Evolutionary conservation across 139 green algal genomes (phyloP).

Genomic region (Deuterostichococcus epilithicus): DNA sequence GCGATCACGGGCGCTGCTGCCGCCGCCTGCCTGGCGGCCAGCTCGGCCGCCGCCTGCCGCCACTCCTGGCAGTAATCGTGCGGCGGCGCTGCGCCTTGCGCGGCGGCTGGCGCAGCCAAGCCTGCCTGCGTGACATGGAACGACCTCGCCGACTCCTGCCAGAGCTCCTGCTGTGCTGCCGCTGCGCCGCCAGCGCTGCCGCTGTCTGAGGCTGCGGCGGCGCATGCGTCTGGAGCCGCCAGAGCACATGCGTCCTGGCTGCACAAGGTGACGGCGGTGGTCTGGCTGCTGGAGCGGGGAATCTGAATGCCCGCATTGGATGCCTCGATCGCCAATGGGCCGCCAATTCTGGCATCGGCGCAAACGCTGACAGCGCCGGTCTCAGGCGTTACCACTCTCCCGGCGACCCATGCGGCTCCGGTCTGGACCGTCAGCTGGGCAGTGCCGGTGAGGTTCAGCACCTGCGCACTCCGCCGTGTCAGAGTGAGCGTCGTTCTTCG

Average conservation of each 20-base stretch:
- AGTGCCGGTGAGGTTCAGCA: background rate
- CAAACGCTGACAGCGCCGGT: background rate
- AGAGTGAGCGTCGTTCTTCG: too few species aligned
- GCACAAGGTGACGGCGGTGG: background rate
- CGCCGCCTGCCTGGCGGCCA: background rate
- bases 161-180: background rate
- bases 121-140: background rate
- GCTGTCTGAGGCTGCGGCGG: too few species aligned
- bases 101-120: background rate
- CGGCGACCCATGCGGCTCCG: background rate
- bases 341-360: background rate
- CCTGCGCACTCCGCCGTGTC: background rate
- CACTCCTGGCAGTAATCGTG: background rate
- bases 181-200: too few species aligned
- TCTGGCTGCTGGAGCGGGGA: background rate
- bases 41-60: background rate
- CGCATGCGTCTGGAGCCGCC: background rate
- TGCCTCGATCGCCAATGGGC: background rate
- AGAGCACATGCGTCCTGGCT: background rate
- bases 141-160: too few species aligned
- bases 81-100: background rate
- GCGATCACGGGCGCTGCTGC: conserved; percentile 15
- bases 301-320: background rate
- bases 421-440: background rate
- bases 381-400: background rate